A percentile compares a stretch with the other conserved stretches of the same genome.
These are phyloP conservation scores for Purshia tridentata DNA, from an alignment of 306 rosid species.

Conservation along the genomic window DNA sequence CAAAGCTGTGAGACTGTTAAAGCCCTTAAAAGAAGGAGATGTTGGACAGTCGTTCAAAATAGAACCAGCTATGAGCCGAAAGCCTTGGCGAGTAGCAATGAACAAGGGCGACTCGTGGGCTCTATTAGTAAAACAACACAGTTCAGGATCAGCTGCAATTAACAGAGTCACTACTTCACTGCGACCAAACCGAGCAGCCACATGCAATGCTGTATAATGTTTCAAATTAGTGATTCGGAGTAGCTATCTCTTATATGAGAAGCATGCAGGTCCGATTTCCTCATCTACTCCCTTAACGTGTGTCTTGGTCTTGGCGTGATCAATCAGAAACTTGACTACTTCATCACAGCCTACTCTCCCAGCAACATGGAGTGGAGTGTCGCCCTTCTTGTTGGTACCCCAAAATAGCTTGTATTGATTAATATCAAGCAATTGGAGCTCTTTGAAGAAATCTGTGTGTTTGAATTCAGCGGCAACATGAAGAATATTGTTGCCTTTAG, in stretches of 20 bases:
- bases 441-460: neutral
- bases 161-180: neutral
- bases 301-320: neutral
- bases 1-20: conserved; percentile 22
- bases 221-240: neutral
- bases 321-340: neutral
- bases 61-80: neutral
- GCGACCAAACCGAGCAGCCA: neutral
- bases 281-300: neutral
- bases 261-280: neutral
- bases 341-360: neutral
- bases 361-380: conserved; percentile 25
- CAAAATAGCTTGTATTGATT: too few species aligned
- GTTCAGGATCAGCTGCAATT: neutral
- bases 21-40: conserved; percentile 12
- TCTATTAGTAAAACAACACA: neutral
- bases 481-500: neutral
- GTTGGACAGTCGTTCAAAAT: neutral
- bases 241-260: too few species aligned
- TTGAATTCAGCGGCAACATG: neutral
- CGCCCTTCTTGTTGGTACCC: conserved; percentile 15
- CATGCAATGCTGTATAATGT: conserved; percentile 10
- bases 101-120: conserved; percentile 14
- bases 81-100: conserved; percentile 6
- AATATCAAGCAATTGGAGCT: neutral